phyloP scores from a whole-genome alignment of 495 filamentous ascomycete species.

The Podospora bellae-mahoneyi region DNA sequence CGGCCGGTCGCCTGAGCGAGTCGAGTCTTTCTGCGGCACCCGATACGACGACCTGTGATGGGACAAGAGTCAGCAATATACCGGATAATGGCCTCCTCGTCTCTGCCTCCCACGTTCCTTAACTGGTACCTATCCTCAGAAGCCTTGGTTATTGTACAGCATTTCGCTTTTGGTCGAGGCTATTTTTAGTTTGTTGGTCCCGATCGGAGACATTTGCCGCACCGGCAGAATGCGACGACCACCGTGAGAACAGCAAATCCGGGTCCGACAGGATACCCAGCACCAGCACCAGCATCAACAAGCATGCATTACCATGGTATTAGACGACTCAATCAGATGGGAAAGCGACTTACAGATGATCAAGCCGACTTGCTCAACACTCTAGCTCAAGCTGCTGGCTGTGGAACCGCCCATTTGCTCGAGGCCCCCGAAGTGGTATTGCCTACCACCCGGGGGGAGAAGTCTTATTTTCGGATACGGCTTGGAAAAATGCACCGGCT shows the following conservation, averaged over 20 bases:
- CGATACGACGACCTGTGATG: constrained; percentile 2
- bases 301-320: not conserved
- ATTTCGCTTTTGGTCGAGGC: not conserved
- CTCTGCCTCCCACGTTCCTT: constrained; percentile 8
- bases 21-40: not conserved
- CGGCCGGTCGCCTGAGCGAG: not conserved
- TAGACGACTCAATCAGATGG: not conserved
- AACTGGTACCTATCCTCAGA: not conserved
- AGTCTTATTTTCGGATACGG: not conserved
- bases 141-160: not conserved
- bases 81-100: not conserved
- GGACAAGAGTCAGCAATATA: constrained; percentile 8
- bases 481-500: not conserved
- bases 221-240: constrained; percentile 14
- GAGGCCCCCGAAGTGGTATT: not conserved
- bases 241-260: not conserved
- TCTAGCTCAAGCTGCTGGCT: not conserved
- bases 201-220: constrained; percentile 11
- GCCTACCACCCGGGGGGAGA: not conserved
- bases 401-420: not conserved
- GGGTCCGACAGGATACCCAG: not conserved
- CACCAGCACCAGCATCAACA: not conserved
- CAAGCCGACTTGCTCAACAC: not conserved
- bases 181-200: constrained; percentile 13
- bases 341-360: not conserved